phyloP scores from a whole-genome alignment of 192 early-diverging fungal genomes.

The Gigaspora rosea region DNA sequence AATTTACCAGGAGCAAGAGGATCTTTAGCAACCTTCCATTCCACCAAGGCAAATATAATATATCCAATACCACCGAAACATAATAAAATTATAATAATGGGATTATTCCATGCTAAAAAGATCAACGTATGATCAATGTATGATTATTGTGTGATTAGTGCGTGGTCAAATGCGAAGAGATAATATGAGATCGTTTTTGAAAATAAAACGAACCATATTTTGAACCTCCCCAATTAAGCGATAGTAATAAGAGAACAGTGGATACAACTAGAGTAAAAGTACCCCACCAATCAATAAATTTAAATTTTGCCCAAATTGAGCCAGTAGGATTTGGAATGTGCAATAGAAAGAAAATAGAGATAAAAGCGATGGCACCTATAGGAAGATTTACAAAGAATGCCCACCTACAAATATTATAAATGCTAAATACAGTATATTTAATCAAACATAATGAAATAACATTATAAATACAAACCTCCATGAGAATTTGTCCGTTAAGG shows the following conservation, averaged over 20 bases:
- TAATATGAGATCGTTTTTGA: too few relatives aligned
- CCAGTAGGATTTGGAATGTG: constrained; percentile 54
- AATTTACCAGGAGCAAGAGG: constrained; percentile 65
- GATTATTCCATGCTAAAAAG: constrained; percentile 53
- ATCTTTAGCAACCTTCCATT: constrained; percentile 62
- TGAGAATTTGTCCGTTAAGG: constrained; percentile 39
- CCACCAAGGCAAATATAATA: constrained; percentile 59
- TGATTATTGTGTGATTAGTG: too few relatives aligned
- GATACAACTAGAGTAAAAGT: constrained; percentile 56
- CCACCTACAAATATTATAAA: constrained; percentile 45
- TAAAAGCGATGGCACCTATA: constrained; percentile 52
- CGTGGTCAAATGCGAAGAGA: too few relatives aligned
- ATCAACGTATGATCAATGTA: too few relatives aligned
- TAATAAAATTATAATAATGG: constrained; percentile 59
- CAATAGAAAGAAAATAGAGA: constrained; percentile 51
- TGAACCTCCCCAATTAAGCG: constrained; percentile 74
- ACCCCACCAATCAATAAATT: constrained; percentile 66
- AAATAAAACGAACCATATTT: constrained; percentile 40
- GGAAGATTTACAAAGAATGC: constrained; percentile 62
- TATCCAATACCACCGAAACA: constrained; percentile 52
- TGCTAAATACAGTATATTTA: neutral
- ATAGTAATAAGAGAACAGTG: constrained; percentile 62
- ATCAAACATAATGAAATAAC: neutral
- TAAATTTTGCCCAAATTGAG: constrained; percentile 52
- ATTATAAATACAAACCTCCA: neutral